Evolutionary conservation across 2,329 filamentous ascomycete genomes (phyloP), one percentile per base, ranked within the genome.

Genomic region (Arthroderma sp.): DNA sequence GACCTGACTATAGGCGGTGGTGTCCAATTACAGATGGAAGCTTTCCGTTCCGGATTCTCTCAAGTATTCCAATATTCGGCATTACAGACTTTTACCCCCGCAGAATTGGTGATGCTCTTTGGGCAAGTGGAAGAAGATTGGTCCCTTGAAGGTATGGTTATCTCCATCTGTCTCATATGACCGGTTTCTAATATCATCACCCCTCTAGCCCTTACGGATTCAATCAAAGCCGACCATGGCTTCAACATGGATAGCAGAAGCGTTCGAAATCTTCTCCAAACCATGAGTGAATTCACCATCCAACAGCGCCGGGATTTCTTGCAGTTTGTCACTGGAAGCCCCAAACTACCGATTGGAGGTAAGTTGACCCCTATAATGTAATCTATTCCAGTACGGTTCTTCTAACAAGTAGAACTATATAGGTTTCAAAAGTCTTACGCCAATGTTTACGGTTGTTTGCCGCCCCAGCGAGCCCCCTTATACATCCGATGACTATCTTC

Each of bases 401-500:
- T 8, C 37, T 48, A 29, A 49, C 42, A 29, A 9, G 33, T 11
- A 6, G 30, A 15, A 27, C 10, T 43, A 7, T 10, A 39, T 45
- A 95, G 88, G 91, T 48, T 98, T 98, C 76, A 94, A 93, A 69
- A 85, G 82, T 63, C 77, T 98, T 50, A 96, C 87, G 2, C 91
- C 91, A 15, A 95, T 96, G 82, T 96, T 98, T 62, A 98, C 91
- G 3, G 91, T 98, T 50, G 91, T 98, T 37, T 96, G 91, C 74
- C 95, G 95, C 65, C 89, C 89, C n/a, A 94, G 86, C 63, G 91
- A 98, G 60, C 80, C 86, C 10, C 91, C 91, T 1, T 91, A 88
- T 63, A 83, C 82, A 3, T 89, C 89, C 4, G 91, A 98, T 59
- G 91, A 98, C 68, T 98, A 96, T 58, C 75, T 98, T n/a, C 91